Evolutionary conservation across 345 rosid genomes (phyloP).

Genomic region (Populus ilicifolia): DNA sequence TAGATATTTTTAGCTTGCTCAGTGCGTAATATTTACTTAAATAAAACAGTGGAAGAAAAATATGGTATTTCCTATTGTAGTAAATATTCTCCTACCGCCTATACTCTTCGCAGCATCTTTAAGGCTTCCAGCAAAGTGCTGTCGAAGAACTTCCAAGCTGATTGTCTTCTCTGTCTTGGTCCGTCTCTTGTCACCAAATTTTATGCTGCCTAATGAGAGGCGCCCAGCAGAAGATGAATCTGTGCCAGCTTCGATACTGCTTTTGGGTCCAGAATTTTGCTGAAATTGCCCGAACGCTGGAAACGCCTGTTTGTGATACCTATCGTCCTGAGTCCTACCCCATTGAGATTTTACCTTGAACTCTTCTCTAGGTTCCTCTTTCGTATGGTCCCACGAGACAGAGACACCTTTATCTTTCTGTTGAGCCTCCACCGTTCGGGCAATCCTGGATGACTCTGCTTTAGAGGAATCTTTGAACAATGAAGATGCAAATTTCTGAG

Average conservation of each 20-base stretch:
- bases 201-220: constrained; percentile 37
- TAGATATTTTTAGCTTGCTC: not conserved
- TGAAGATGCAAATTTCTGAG: constrained; percentile 24
- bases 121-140: constrained; percentile 91
- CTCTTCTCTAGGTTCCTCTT: constrained; percentile 53
- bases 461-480: constrained; percentile 36
- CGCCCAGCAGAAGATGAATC: constrained; percentile 33
- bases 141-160: constrained; percentile 79
- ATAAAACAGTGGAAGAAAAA: not conserved
- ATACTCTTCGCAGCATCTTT: constrained; percentile 94
- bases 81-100: constrained; percentile 60
- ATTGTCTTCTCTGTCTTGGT: constrained; percentile 78
- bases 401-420: constrained; percentile 57
- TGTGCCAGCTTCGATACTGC: constrained; percentile 23
- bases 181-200: constrained; percentile 56
- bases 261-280: constrained; percentile 32
- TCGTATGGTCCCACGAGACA: constrained; percentile 54
- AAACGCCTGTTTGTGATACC: constrained; percentile 29
- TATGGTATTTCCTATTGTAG: constrained; percentile 12
- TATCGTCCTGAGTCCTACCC: constrained; percentile 38
- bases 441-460: constrained; percentile 56
- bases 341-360: constrained; percentile 43
- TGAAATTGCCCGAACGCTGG: constrained; percentile 37
- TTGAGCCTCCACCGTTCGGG: constrained; percentile 53
- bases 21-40: not conserved